Evolutionary conservation across 2,329 filamentous ascomycete genomes (phyloP).

Genomic region (Penicillium sp.): DNA sequence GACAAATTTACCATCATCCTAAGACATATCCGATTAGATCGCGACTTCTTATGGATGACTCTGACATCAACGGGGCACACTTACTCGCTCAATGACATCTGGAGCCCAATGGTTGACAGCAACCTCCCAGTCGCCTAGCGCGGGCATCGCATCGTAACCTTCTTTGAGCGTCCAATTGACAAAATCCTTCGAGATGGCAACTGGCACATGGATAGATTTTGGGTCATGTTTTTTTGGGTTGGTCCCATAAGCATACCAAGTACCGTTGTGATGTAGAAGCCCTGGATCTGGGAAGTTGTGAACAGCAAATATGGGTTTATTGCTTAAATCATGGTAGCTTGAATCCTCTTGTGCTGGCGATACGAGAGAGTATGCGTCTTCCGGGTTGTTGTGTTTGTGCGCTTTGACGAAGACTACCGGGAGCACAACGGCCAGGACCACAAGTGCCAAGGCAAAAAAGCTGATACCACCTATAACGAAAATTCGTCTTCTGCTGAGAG

Average conservation of each 20-base stretch:
- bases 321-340: slow-evolving; percentile 15
- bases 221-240: slow-evolving; percentile 17
- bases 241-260: slow-evolving; percentile 32
- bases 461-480: slow-evolving; percentile 5
- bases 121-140: slow-evolving; percentile 47
- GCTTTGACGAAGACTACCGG: slow-evolving; percentile 13
- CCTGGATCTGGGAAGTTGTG: slow-evolving; percentile 29
- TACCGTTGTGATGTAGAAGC: slow-evolving; percentile 26
- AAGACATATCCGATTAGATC: neutral
- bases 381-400: slow-evolving; percentile 1
- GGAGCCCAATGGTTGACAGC: slow-evolving; percentile 55
- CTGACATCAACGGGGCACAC: slow-evolving; percentile 1
- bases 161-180: slow-evolving; percentile 40
- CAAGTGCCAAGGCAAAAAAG: slow-evolving; percentile 9
- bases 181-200: slow-evolving; percentile 47
- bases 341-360: slow-evolving; percentile 8
- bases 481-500: slow-evolving; percentile 13
- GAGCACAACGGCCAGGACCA: slow-evolving; percentile 18
- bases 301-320: slow-evolving; percentile 18
- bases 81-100: slow-evolving; percentile 48
- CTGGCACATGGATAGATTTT: slow-evolving; percentile 43
- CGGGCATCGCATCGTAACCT: slow-evolving; percentile 48
- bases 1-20: slow-evolving; percentile 46
- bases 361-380: slow-evolving; percentile 2
- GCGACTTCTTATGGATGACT: neutral